Conservation (phyloP, 441 rosid genomes). For the Daphne laureola region DNA sequence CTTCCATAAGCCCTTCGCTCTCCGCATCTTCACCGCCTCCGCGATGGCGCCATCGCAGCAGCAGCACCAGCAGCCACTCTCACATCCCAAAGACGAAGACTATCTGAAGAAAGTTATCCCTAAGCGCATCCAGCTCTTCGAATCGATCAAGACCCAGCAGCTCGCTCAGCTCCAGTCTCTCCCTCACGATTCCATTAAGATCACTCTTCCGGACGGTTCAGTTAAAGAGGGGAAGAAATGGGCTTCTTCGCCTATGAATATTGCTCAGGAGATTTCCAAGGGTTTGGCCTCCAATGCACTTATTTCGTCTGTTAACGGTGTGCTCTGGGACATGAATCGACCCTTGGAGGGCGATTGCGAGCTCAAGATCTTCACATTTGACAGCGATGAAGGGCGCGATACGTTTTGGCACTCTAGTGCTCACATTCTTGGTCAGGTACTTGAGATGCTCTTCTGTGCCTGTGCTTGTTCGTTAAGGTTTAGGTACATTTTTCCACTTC, state of each 20-base stretch:
- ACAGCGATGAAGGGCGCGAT: slow-evolving; percentile 80
- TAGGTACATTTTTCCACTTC: not conserved
- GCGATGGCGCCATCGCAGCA: slow-evolving; percentile 30
- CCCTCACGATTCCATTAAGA: slow-evolving; percentile 71
- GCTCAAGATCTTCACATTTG: slow-evolving; percentile 67
- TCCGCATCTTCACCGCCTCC: slow-evolving; percentile 21
- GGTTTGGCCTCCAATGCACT: slow-evolving; percentile 62
- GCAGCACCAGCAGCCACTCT: slow-evolving; percentile 17
- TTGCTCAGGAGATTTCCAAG: slow-evolving; percentile 65
- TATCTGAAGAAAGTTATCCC: slow-evolving; percentile 57
- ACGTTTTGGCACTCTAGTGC: slow-evolving; percentile 99
- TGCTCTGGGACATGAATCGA: slow-evolving; percentile 82
- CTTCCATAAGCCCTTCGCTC: slow-evolving; percentile 11
- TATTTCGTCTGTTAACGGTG: slow-evolving; percentile 70
- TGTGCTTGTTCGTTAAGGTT: slow-evolving; percentile 3
- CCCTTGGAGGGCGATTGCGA: slow-evolving; percentile 77
- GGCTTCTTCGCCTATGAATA: slow-evolving; percentile 72
- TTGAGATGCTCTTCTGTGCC: not conserved
- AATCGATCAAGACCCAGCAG: slow-evolving; percentile 59
- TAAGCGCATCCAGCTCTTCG: slow-evolving; percentile 64
- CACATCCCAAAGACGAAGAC: slow-evolving; percentile 46
- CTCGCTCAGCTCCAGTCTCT: slow-evolving; percentile 46
- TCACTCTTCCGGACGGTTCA: slow-evolving; percentile 57
- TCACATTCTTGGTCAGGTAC: slow-evolving; percentile 96
- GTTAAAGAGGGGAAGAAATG: slow-evolving; percentile 84